These are phyloP conservation scores for Penicillium pulvis DNA, from an alignment of 495 filamentous ascomycete genomes.

Conservation along the genomic window DNA sequence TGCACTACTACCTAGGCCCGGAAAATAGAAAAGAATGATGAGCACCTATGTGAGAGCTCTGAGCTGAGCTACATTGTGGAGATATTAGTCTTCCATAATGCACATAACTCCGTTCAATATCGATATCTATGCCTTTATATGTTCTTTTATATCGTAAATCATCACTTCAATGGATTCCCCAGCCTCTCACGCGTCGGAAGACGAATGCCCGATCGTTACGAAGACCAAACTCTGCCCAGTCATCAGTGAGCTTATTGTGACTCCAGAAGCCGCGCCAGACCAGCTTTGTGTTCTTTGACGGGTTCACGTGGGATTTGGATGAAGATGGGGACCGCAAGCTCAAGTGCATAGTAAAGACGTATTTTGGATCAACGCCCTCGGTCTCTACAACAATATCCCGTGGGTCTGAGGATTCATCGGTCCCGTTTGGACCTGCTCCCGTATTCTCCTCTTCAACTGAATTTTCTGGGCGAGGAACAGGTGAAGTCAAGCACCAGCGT, in stretches of 20 bases:
- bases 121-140: neutral
- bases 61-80: no score
- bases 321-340: slow-evolving; percentile 61
- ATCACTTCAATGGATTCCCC: slow-evolving; percentile 38
- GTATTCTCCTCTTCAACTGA: slow-evolving; percentile 3
- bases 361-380: slow-evolving; percentile 74
- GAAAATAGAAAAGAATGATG: no score
- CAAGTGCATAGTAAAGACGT: slow-evolving; percentile 79
- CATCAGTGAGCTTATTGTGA: slow-evolving; percentile 85
- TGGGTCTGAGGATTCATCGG: slow-evolving; percentile 25
- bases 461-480: slow-evolving; percentile 23
- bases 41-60: no score
- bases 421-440: slow-evolving; percentile 9
- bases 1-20: no score
- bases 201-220: slow-evolving; percentile 85
- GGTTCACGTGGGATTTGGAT: slow-evolving; percentile 39
- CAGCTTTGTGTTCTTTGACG: slow-evolving; percentile 75
- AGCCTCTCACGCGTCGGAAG: slow-evolving; percentile 74
- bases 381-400: slow-evolving; percentile 77
- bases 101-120: neutral
- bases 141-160: slow-evolving; percentile 12
- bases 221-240: slow-evolving; percentile 83
- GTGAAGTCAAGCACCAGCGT: slow-evolving; percentile 60
- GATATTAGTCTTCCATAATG: no score
- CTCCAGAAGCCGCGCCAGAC: slow-evolving; percentile 90